Base-by-base conservation (phyloP, 768 basidiomycete genomes). In the Clavulina sp. region DNA sequence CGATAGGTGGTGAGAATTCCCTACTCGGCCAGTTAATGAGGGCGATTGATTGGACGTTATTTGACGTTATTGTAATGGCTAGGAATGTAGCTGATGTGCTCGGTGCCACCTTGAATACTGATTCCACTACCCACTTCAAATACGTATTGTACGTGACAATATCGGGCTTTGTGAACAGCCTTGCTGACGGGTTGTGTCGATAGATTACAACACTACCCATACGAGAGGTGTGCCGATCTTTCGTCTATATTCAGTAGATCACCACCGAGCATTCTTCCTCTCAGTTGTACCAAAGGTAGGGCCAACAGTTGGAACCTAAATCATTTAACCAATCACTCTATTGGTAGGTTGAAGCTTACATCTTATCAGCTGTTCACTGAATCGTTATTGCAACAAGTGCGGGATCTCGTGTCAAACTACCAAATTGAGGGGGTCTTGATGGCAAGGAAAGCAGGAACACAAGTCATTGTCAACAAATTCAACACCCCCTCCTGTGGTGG, bases 181-280 rank as follows among this genome's bases (percentile, higher is more conserved):
- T 46, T 28, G 23, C 24, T 7, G 16, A 4, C 2, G 3, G 2
- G 2, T 24, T 30, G 5, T 50, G 50, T 5, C 30, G 5, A 28
- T 19, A 57, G 55, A 19, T 23, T 54, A 19, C 56, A 57, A 32
- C 54, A 57, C 28, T 57, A 57, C 34, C 56, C 56, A 19, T 53
- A 54, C 18, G 40, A 54, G 26, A 46, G 43, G 13, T 28, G 43
- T 46, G 13, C 9, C 26, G 43, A 13, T 9, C 26, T 46, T n/a
- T n/a, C n/a, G n/a, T n/a, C n/a, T n/a, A n/a, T n/a, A n/a, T n/a
- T n/a, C n/a, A n/a, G n/a, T n/a, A n/a, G n/a, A n/a, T n/a, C n/a
- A n/a, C n/a, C n/a, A n/a, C n/a, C n/a, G n/a, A n/a, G n/a, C n/a
- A n/a, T n/a, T n/a, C n/a, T n/a, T n/a, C n/a, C n/a, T n/a, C n/a